Evolutionary conservation across 176 grass and related monocot genomes (phyloP).

Genomic region (Rhipidocladum racemiflorum): DNA sequence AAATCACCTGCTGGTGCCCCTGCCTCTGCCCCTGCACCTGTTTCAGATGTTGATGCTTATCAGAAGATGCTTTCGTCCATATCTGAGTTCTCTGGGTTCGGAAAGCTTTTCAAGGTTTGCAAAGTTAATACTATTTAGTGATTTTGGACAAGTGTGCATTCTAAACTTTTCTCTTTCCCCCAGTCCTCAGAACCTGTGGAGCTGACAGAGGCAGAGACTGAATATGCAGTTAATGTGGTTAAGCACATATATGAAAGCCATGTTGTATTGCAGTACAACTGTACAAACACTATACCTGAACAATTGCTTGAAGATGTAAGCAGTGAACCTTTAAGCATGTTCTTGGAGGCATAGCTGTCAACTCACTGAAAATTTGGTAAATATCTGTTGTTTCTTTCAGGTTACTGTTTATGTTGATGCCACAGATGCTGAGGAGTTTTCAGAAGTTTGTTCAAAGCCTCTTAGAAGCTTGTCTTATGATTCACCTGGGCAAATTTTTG

Average conservation of each 20-base stretch:
- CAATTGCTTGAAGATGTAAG: conserved; percentile 91
- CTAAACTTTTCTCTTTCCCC: conserved; percentile 30
- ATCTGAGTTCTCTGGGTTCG: conserved; percentile 79
- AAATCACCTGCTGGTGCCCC: conserved; percentile 49
- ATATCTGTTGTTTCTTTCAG: conserved; percentile 48
- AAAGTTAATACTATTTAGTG: conserved; percentile 8
- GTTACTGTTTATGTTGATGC: conserved; percentile 84
- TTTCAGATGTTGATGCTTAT: conserved; percentile 74
- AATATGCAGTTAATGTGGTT: conserved; percentile 87
- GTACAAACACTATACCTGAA: conserved; percentile 84
- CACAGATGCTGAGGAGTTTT: conserved; percentile 78
- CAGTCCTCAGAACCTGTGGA: conserved; percentile 86
- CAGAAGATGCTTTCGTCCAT: conserved; percentile 90
- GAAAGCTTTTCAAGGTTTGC: conserved; percentile 85
- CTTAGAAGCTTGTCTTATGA: conserved; percentile 74
- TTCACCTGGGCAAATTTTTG: conserved; percentile 80
- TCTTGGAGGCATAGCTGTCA: conserved; percentile 18
- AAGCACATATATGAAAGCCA: conserved; percentile 85
- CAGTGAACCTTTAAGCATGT: conserved; percentile 12
- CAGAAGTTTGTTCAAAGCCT: conserved; percentile 69
- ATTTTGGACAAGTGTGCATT: conserved; percentile 13
- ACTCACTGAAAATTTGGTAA: conserved; percentile 6
- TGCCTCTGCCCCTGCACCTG: conserved; percentile 42
- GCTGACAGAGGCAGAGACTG: conserved; percentile 90
- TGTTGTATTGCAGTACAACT: conserved; percentile 92